These are phyloP conservation scores for Pythium dissotocum DNA, from an alignment of 352 stramenopile genomes.

Conservation along the genomic window DNA sequence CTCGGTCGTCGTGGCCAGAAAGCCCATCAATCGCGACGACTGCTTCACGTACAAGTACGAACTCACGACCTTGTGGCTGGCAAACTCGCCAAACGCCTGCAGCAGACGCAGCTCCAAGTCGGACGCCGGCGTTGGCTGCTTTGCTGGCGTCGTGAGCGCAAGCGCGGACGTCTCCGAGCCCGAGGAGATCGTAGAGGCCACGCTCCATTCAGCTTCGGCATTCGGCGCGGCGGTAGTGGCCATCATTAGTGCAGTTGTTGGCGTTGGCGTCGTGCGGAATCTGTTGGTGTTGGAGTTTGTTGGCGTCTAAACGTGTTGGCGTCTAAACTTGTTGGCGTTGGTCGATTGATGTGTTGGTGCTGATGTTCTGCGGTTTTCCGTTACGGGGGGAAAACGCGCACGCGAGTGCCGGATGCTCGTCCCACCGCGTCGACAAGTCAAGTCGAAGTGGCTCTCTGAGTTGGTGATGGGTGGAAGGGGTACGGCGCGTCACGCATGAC, in stretches of 20 bases:
- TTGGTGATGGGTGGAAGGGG: too few species aligned
- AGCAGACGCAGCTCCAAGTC: slow-evolving; percentile 67
- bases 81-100: slow-evolving; percentile 49
- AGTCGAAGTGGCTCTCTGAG: not conserved
- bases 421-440: slow-evolving; percentile 3
- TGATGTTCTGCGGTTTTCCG: not conserved
- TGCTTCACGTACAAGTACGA: slow-evolving; percentile 57
- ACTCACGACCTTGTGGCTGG: slow-evolving; percentile 36
- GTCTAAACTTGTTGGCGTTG: not conserved
- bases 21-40: slow-evolving; percentile 45
- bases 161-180: not conserved
- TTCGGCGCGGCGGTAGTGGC: too few species aligned
- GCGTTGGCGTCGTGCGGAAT: not conserved
- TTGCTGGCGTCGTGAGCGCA: not conserved
- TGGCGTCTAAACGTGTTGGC: not conserved
- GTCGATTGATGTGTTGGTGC: not conserved
- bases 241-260: not conserved
- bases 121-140: not conserved
- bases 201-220: not conserved
- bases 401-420: slow-evolving; percentile 1
- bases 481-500: too few species aligned
- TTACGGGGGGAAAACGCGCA: not conserved
- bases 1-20: slow-evolving; percentile 53
- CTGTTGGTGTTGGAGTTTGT: not conserved
- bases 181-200: not conserved